A percentile compares a stretch with the other conserved stretches of the same genome.
Evolutionary conservation across 1,284 basidiomycete species (phyloP).

Genomic region (Xanthoconium separans): DNA sequence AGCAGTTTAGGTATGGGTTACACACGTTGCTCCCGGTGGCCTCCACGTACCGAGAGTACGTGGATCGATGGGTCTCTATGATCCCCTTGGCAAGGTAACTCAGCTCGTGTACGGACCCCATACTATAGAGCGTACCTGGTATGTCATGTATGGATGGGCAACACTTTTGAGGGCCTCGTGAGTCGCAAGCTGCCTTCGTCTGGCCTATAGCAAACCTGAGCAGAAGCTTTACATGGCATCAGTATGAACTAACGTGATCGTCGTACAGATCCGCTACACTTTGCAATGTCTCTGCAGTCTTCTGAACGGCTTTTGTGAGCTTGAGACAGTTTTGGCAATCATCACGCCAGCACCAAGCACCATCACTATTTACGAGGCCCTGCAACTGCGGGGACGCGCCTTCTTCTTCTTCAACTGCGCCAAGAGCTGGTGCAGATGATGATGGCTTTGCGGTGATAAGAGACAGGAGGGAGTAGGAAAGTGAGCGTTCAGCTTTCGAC

Average conservation of each 20-base stretch:
- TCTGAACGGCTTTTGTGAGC: slow-evolving; percentile 78
- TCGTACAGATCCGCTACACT: slow-evolving; percentile 77
- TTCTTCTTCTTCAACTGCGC: slow-evolving; percentile 48
- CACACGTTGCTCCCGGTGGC: slow-evolving; percentile 43
- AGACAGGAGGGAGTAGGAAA: slow-evolving; percentile 69
- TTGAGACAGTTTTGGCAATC: slow-evolving; percentile 71
- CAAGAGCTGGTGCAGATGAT: slow-evolving; percentile 46
- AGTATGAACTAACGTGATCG: slow-evolving; percentile 55
- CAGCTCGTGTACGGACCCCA: neutral
- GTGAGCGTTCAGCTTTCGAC: slow-evolving; percentile 66
- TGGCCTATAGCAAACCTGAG: slow-evolving; percentile 49
- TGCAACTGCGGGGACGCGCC: slow-evolving; percentile 32
- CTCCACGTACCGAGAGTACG: slow-evolving; percentile 61
- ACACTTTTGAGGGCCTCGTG: slow-evolving; percentile 77
- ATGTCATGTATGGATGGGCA: slow-evolving; percentile 70
- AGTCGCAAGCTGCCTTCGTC: slow-evolving; percentile 64
- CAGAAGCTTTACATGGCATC: neutral
- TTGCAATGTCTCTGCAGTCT: slow-evolving; percentile 71
- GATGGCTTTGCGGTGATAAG: slow-evolving; percentile 68
- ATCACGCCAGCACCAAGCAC: slow-evolving; percentile 87
- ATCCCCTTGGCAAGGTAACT: slow-evolving; percentile 47
- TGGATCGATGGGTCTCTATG: slow-evolving; percentile 68
- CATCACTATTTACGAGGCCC: slow-evolving; percentile 66
- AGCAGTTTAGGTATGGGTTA: neutral
- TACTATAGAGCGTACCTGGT: slow-evolving; percentile 47